Evolutionary conservation across 805 yeast genomes (phyloP).

Genomic region (Myxozyma geophila): DNA sequence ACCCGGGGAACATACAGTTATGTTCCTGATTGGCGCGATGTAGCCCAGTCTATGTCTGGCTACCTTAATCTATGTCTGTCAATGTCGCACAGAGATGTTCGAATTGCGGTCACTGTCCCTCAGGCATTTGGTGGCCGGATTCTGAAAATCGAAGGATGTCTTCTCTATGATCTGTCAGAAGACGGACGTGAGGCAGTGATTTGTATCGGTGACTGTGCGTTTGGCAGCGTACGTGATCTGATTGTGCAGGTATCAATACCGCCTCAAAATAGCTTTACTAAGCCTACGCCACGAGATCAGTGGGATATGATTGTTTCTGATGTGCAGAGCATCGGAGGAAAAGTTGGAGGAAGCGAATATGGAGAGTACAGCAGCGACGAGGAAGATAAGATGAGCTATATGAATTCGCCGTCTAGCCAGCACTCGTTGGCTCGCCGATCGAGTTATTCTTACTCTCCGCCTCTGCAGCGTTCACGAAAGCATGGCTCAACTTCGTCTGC

Average conservation of each 20-base stretch:
- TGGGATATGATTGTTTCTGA: slow-evolving; percentile 28
- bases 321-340: slow-evolving; percentile 4
- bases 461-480: background rate
- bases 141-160: slow-evolving; percentile 25
- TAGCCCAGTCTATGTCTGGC: slow-evolving; percentile 30
- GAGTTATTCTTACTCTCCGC: slow-evolving; percentile 1
- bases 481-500: slow-evolving; percentile 1
- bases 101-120: slow-evolving; percentile 23
- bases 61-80: slow-evolving; percentile 29
- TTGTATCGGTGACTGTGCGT: slow-evolving; percentile 25
- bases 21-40: slow-evolving; percentile 35
- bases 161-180: slow-evolving; percentile 5
- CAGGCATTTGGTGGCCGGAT: slow-evolving; percentile 24
- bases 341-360: background rate
- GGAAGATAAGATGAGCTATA: background rate
- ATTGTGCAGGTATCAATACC: slow-evolving; percentile 27
- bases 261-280: background rate
- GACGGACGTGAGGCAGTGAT: slow-evolving; percentile 29
- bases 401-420: too few species aligned
- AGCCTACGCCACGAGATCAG: slow-evolving; percentile 13
- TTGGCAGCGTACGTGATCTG: slow-evolving; percentile 26
- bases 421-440: background rate
- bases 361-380: background rate
- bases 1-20: slow-evolving; percentile 38
- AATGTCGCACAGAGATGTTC: slow-evolving; percentile 29